phyloP scores from a whole-genome alignment of 164 flowering plant species.

The Nymphaea colorata region DNA sequence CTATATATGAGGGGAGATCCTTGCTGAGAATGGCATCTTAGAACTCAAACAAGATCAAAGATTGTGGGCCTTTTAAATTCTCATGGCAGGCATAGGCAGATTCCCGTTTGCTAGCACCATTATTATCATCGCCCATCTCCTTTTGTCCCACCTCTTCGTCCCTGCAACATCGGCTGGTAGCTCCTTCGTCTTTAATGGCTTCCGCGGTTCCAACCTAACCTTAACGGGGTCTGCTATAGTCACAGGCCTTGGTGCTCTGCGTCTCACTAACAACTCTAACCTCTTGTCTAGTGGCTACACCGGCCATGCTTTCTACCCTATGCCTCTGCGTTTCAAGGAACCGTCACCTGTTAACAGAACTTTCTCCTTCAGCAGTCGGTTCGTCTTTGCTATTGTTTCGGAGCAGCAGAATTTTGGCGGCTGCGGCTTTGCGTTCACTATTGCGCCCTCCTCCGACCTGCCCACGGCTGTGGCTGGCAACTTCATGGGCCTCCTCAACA shows the following conservation, averaged over 20 bases:
- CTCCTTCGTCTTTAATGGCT: background rate
- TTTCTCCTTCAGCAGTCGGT: constrained; percentile 52
- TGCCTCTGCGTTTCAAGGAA: constrained; percentile 37
- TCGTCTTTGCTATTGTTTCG: constrained; percentile 50
- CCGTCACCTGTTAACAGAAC: constrained; percentile 13
- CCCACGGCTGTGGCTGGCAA: constrained; percentile 37
- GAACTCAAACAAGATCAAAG: too few relatives aligned
- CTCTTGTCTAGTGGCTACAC: background rate
- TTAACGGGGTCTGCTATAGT: constrained; percentile 22
- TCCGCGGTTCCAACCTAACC: background rate
- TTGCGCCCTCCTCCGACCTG: constrained; percentile 27
- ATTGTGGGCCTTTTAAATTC: too few relatives aligned
- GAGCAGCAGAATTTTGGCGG: constrained; percentile 38
- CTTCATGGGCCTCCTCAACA: constrained; percentile 46
- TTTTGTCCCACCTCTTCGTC: background rate
- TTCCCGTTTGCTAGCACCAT: background rate
- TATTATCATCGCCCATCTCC: background rate
- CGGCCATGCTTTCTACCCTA: constrained; percentile 56
- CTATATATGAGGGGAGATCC: too few relatives aligned
- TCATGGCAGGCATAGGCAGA: background rate
- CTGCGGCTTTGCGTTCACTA: constrained; percentile 57
- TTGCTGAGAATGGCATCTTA: too few relatives aligned
- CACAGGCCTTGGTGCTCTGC: constrained; percentile 29
- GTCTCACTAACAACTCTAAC: constrained; percentile 32
- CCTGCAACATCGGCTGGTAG: background rate